Conservation (phyloP, 169 alveolate genomes). For the Besnoitia besnoiti region DNA sequence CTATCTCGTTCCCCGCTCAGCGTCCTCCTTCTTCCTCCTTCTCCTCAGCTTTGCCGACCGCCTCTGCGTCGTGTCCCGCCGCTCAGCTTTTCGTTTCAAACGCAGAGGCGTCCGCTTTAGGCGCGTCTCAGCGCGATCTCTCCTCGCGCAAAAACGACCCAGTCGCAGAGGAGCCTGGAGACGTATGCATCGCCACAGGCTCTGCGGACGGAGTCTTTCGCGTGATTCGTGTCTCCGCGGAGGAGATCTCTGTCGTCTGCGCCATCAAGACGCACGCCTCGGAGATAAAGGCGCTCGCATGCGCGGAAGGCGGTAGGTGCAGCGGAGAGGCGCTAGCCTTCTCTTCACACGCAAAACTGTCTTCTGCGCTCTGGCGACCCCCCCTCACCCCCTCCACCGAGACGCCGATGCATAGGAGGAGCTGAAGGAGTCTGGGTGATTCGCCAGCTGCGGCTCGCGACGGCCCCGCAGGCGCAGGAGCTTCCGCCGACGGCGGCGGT, state of each 20-base stretch:
- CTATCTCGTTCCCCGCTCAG: background rate
- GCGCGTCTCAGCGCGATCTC: background rate
- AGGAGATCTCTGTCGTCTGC: background rate
- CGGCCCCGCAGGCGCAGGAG: too few species aligned
- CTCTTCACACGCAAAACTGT: too few species aligned
- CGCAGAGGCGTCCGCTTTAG: too few species aligned
- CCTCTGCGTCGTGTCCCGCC: too few species aligned
- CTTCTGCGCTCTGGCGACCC: too few species aligned
- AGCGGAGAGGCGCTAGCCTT: background rate
- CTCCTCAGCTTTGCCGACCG: background rate
- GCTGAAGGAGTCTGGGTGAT: too few species aligned
- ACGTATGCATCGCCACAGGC: background rate
- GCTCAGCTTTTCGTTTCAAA: too few species aligned
- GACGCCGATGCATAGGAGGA: too few species aligned
- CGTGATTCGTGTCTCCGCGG: background rate
- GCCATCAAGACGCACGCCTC: background rate
- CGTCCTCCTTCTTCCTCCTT: background rate
- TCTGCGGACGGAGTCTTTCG: conserved; percentile 6
- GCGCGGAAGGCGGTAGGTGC: background rate
- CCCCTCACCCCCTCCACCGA: too few species aligned
- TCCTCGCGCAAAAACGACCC: background rate
- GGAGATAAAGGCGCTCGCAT: background rate
- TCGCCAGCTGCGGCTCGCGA: too few species aligned
- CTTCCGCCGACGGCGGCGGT: too few species aligned
- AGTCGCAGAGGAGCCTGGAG: background rate